Conservation (phyloP, 1,139 yeast genomes). For the Pneumocystis wakefieldiae region DNA sequence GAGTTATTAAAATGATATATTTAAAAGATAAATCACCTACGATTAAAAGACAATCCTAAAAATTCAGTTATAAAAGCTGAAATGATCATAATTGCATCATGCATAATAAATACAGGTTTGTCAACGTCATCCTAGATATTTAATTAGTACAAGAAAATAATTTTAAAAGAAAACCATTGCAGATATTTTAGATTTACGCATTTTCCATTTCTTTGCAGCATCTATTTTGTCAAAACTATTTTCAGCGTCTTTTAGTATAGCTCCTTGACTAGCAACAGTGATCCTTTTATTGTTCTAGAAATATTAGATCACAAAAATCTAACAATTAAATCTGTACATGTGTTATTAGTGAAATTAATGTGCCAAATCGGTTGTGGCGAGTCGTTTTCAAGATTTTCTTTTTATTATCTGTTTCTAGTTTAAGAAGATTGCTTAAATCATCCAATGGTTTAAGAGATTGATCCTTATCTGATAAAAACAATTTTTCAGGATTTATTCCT, state of each 20-base stretch:
- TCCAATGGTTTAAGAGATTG: constrained; percentile 4
- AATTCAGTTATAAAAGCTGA: constrained; percentile 41
- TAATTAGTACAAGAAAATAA: not conserved
- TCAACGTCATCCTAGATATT: constrained; percentile 18
- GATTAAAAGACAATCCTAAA: constrained; percentile 63
- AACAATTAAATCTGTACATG: constrained; percentile 16
- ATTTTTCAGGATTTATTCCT: constrained; percentile 34
- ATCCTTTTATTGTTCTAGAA: constrained; percentile 36
- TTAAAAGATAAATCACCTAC: constrained; percentile 8
- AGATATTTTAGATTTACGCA: not conserved
- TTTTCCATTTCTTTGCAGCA: constrained; percentile 50
- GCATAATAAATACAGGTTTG: constrained; percentile 20
- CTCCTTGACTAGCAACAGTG: constrained; percentile 67
- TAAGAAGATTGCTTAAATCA: constrained; percentile 38
- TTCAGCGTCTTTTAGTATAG: constrained; percentile 32
- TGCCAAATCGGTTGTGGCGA: constrained; percentile 85
- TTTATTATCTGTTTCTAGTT: constrained; percentile 43
- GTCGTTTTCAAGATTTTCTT: constrained; percentile 23
- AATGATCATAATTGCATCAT: constrained; percentile 27
- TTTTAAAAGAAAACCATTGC: not conserved
- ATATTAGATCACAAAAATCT: not conserved
- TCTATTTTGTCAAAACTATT: constrained; percentile 47
- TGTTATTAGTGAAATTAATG: constrained; percentile 56
- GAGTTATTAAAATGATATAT: not conserved
- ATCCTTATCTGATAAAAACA: constrained; percentile 15